Evolutionary conservation across 441 rosid species (phyloP).

Genomic region (Bocquillonia castaneifolia): DNA sequence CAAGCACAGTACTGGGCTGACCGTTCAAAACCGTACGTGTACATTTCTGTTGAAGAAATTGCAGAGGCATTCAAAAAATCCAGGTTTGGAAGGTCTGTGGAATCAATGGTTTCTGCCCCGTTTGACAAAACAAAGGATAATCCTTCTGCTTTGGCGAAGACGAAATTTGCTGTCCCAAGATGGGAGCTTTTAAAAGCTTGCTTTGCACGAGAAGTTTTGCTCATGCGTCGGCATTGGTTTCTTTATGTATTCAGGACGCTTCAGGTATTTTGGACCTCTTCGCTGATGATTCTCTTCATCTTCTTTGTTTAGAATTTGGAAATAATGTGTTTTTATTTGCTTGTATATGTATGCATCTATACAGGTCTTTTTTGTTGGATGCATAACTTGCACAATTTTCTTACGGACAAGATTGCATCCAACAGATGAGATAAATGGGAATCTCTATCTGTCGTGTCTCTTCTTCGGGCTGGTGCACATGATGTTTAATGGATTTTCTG

Average conservation of each 20-base stretch:
- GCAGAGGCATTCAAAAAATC: constrained; percentile 68
- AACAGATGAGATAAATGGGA: constrained; percentile 57
- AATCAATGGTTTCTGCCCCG: constrained; percentile 44
- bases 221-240: constrained; percentile 65
- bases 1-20: constrained; percentile 98
- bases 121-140: constrained; percentile 47
- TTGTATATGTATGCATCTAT: constrained; percentile 9
- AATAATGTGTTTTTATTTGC: neutral
- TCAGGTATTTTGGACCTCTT: constrained; percentile 47
- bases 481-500: constrained; percentile 91
- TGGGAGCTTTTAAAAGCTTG: constrained; percentile 72
- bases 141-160: constrained; percentile 61
- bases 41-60: constrained; percentile 57
- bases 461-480: constrained; percentile 81
- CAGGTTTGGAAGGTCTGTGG: constrained; percentile 47
- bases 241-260: constrained; percentile 79
- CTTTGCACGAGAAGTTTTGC: constrained; percentile 59
- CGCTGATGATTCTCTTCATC: constrained; percentile 3
- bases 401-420: constrained; percentile 79
- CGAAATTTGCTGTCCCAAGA: constrained; percentile 58
- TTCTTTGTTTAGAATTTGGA: neutral
- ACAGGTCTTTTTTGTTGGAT: constrained; percentile 82
- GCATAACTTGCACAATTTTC: constrained; percentile 74
- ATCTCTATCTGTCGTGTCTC: constrained; percentile 72
- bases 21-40: constrained; percentile 62